These are phyloP conservation scores for Sclerotinia minor DNA, from an alignment of 2,329 filamentous ascomycete genomes.

Conservation along the genomic window DNA sequence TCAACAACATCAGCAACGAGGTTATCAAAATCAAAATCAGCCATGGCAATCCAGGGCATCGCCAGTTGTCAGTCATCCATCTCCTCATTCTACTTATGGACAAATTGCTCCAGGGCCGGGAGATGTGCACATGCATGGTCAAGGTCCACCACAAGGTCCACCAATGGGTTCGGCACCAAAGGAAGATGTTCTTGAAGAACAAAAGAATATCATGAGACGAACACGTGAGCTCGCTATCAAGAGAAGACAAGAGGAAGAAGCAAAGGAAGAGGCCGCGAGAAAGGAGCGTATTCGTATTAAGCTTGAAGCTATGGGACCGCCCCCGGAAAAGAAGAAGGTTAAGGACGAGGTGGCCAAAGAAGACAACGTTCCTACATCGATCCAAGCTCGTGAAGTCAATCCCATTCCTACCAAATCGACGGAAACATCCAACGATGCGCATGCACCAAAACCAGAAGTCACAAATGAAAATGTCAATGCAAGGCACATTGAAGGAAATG, in stretches of 20 bases:
- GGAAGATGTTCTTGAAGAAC: conserved; percentile 61
- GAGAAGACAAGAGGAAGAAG: conserved; percentile 66
- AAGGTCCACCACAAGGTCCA: conserved; percentile 29
- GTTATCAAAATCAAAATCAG: conserved; percentile 35
- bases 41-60: conserved; percentile 46
- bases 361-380: conserved; percentile 44
- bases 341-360: conserved; percentile 55
- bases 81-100: conserved; percentile 39
- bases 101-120: conserved; percentile 43
- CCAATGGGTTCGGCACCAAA: conserved; percentile 40
- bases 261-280: conserved; percentile 69
- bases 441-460: conserved; percentile 26
- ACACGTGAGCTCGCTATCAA: conserved; percentile 69
- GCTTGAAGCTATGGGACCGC: conserved; percentile 67
- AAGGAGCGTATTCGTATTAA: conserved; percentile 72
- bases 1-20: conserved; percentile 31
- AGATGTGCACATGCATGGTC: conserved; percentile 36
- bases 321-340: conserved; percentile 58
- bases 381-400: conserved; percentile 36
- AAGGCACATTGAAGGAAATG: conserved; percentile 25
- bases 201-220: conserved; percentile 72
- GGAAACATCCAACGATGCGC: conserved; percentile 27
- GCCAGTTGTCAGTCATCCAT: conserved; percentile 41
- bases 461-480: conserved; percentile 21
- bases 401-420: conserved; percentile 22